phyloP scores from a whole-genome alignment of 2,329 filamentous ascomycete genomes.

The Colletotrichum musae region DNA sequence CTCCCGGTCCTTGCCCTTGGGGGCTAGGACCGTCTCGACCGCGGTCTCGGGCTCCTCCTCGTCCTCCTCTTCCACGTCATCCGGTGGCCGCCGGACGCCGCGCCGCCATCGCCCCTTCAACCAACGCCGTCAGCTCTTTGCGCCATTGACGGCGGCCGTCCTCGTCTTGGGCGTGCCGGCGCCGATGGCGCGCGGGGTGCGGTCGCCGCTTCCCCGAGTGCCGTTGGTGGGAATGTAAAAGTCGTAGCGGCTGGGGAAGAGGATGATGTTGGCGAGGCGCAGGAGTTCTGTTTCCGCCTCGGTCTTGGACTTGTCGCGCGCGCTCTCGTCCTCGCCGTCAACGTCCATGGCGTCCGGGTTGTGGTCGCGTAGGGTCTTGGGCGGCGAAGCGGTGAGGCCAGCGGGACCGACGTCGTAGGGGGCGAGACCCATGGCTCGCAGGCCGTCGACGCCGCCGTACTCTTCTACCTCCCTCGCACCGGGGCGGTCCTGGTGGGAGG shows the following conservation, averaged over 20 bases:
- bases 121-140: conserved; percentile 43
- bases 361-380: conserved; percentile 16
- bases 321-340: conserved; percentile 45
- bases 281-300: conserved; percentile 67
- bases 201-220: conserved; percentile 37
- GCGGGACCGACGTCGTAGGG: conserved; percentile 62
- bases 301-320: conserved; percentile 48
- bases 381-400: conserved; percentile 43
- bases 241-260: conserved; percentile 59
- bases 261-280: conserved; percentile 68
- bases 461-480: conserved; percentile 66
- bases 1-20: conserved; percentile 19
- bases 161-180: conserved; percentile 20
- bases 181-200: conserved; percentile 36
- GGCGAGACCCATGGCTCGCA: conserved; percentile 71
- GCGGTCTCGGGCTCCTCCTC: conserved; percentile 24
- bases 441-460: conserved; percentile 63
- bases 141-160: conserved; percentile 20
- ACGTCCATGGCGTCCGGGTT: conserved; percentile 46
- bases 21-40: conserved; percentile 18
- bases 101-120: conserved; percentile 44
- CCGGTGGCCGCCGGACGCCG: conserved; percentile 18
- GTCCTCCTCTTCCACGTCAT: conserved; percentile 13
- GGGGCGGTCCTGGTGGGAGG: conserved; percentile 62
- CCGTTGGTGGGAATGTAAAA: conserved; percentile 42